Conservation (phyloP, 108 stramenopile species). For the Skeletonema grethae region DNA sequence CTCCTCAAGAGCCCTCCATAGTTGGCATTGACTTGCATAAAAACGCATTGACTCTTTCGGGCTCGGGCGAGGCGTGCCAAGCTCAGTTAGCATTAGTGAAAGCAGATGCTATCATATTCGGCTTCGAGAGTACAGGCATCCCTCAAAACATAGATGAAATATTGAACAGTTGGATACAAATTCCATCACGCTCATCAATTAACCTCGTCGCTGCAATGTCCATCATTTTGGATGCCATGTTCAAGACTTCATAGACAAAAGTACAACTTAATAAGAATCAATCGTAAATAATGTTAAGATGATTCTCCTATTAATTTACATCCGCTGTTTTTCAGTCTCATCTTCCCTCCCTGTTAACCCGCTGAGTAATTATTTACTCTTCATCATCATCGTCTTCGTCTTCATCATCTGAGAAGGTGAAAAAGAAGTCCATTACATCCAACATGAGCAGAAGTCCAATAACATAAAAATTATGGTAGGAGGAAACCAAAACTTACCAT, state of each 20-base stretch:
- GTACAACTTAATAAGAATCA: neutral
- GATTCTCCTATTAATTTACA: neutral
- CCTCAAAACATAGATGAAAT: conserved; percentile 17
- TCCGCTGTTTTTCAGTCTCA: neutral
- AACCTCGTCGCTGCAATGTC: conserved; percentile 56
- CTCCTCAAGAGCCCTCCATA: conserved; percentile 4
- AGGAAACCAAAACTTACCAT: conserved; percentile 32
- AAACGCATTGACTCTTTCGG: conserved; percentile 38
- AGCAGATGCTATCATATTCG: conserved; percentile 39
- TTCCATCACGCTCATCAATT: conserved; percentile 47
- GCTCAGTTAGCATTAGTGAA: conserved; percentile 15
- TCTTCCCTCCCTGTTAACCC: neutral
- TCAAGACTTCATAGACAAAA: neutral
- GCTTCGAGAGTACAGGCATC: conserved; percentile 52
- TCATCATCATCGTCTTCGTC: neutral
- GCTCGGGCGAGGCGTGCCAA: conserved; percentile 7
- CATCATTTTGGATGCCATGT: conserved; percentile 38
- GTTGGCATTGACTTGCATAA: conserved; percentile 48
- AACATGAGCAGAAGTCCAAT: neutral
- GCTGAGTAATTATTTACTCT: neutral
- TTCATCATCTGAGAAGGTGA: neutral
- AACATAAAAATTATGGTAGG: neutral
- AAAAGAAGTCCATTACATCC: neutral
- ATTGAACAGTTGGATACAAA: conserved; percentile 37
- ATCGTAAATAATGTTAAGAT: neutral